These are phyloP conservation scores for Steccherinum ochraceum DNA, from an alignment of 768 basidiomycete genomes.

Conservation along the genomic window DNA sequence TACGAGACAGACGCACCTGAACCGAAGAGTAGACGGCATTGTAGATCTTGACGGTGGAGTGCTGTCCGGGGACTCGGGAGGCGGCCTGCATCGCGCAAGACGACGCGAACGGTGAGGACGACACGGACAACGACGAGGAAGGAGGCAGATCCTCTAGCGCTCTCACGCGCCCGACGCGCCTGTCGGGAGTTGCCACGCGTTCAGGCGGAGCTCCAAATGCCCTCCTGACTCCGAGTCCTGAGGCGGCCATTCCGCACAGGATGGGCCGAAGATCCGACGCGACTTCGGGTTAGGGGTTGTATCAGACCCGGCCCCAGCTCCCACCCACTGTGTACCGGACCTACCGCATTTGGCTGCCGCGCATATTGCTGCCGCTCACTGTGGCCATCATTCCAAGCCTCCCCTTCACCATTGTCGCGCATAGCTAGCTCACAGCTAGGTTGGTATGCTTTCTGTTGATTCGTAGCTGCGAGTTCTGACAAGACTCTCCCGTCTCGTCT, in stretches of 20 bases:
- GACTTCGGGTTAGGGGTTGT: too few species aligned
- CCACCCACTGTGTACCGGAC: too few species aligned
- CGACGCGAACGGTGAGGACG: slow-evolving; percentile 8
- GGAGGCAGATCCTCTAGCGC: slow-evolving; percentile 5
- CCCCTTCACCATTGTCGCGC: too few species aligned
- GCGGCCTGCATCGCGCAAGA: slow-evolving; percentile 23
- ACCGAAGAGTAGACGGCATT: slow-evolving; percentile 91
- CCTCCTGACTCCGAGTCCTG: slow-evolving; percentile 11
- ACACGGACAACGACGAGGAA: slow-evolving; percentile 2
- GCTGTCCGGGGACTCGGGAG: slow-evolving; percentile 27
- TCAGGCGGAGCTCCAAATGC: slow-evolving; percentile 14
- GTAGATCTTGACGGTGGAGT: slow-evolving; percentile 68
- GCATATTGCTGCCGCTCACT: too few species aligned
- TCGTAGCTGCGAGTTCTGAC: too few species aligned
- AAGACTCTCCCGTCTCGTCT: too few species aligned
- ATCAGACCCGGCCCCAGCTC: too few species aligned
- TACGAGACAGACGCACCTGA: slow-evolving; percentile 42
- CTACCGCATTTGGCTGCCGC: too few species aligned
- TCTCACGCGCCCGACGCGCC: slow-evolving; percentile 21
- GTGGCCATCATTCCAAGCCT: too few species aligned
- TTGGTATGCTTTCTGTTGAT: too few species aligned
- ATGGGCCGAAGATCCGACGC: too few species aligned
- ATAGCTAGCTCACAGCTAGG: too few species aligned
- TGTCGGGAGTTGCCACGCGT: slow-evolving; percentile 13
- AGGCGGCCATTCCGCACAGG: slow-evolving; percentile 5